Evolutionary conservation across 2,329 filamentous ascomycete genomes (phyloP).

Genomic region (Zymoseptoria passerinii): DNA sequence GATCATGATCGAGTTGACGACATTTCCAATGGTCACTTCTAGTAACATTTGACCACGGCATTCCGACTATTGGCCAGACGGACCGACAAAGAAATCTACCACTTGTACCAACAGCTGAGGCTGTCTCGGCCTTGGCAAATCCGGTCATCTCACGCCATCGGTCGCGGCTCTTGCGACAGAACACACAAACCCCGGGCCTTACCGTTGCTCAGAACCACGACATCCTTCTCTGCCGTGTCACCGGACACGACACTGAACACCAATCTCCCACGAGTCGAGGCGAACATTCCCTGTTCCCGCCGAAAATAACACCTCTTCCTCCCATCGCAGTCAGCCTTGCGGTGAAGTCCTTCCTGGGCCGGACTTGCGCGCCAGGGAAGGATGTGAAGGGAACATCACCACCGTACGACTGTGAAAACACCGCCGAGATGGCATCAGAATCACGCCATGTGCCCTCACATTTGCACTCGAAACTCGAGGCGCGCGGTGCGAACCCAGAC

Average conservation of each 20-base stretch:
- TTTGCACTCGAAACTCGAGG: neutral
- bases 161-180: neutral
- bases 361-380: neutral
- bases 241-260: neutral
- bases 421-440: constrained; percentile 14
- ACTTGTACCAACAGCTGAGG: neutral
- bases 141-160: neutral
- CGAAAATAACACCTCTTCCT: neutral
- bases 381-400: neutral
- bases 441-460: constrained; percentile 7
- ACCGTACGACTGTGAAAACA: neutral
- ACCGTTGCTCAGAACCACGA: neutral
- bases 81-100: neutral
- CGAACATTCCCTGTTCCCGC: neutral
- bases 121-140: neutral
- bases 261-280: neutral
- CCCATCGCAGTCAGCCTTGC: neutral
- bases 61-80: neutral
- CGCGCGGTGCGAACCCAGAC: neutral
- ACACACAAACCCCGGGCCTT: neutral
- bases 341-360: neutral
- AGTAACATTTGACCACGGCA: neutral
- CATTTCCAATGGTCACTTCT: neutral
- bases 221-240: neutral
- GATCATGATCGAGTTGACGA: too few species aligned